Base-by-base conservation (phyloP, 495 filamentous ascomycete genomes). In the Copromyces sp. region DNA sequence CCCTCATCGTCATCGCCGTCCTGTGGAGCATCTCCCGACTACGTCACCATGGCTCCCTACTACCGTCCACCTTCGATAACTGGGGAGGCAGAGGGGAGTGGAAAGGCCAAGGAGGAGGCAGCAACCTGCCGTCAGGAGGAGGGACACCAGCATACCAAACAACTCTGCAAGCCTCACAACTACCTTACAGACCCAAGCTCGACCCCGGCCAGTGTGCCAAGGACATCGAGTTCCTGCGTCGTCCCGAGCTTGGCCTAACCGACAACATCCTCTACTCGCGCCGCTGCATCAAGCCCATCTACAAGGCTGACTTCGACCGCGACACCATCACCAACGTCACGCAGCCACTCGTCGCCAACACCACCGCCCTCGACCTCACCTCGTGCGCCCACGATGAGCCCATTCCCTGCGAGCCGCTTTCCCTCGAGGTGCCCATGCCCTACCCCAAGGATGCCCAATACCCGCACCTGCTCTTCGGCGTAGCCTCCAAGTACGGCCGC, bases 401-500 rank as follows among this genome's bases (percentile, higher is more conserved):
- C 11, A 75, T 74, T 0, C 73, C 77, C 0, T 81, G 79, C 71
- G 75, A 78, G 16, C 71, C 78, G 37, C 74, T 84, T 29, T 32
- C 73, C 17, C 75, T 84, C 29, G 72, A 74, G 3, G 83, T 84
- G 16, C 78, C 83, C 2, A 41, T 70, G 3, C 75, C 80, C 29
- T 79, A 81, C 44, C 79, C 81, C 5, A 35, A 17, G 53, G 35
- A 74, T 8, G 47, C 70, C 17, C 76, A 73, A 3, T 82, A 80
- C 70, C 17, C 42, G 0, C 79, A 85, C 70, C 75, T 87, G 40
- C 70, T 82, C 68, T 87, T 87, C 69, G 90, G 89, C 73, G 86
- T 92, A 1, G 87, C 89, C 2, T 90, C 89, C 17, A 85, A 83
- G 8, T 80, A 88, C 61, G 79, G 81, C 4, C 84, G 90, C 40